Evolutionary conservation across 2,329 filamentous ascomycete genomes (phyloP), one percentile per base, ranked within the genome.

Genomic region (Aspergillus quadrilineatus): DNA sequence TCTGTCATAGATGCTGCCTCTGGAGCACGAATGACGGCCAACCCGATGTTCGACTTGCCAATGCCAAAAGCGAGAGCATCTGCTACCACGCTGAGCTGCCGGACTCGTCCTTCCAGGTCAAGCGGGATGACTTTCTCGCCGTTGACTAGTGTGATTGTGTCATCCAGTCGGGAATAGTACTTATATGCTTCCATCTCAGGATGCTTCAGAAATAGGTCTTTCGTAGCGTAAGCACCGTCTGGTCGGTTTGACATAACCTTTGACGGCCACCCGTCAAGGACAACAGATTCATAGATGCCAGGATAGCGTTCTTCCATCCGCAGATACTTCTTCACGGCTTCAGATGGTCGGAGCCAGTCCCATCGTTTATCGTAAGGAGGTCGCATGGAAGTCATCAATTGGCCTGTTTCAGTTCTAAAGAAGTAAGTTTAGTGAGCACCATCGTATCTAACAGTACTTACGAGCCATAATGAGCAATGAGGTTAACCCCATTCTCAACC

Each of bases 351-450:
- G n/a, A 86, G 69, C 59, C 85, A 88, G 63, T 85, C 82, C 85
- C 85, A 88, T 3, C 75, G 79, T 42, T 78, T 79, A 66, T 87
- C 85, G 1, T 72, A 78, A 2, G 67, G 65, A 0, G 78, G 74
- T 8, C 85, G 75, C 60, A 81, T 79, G 0, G 83, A 85, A 1
- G 82, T 86, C 82, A 86, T 85, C 12, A 87, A 68, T 63, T 84
- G 80, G 5, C 84, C 84, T 1, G 80, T 82, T 65, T 88, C 85
- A 0, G 85, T 87, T 2, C 79, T 82, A 14, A 43, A 7, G 14
- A 7, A 12, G 17, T 56, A 3, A 32, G 49, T 37, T 4, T 28
- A 49, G 29, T 30, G 6, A 6, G 15, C 37, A 28, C 30, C 22
- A 6, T 32, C 32, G 10, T 43, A 7, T 14, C 15, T 9, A 4